Percentiles rank a stretch among this genome's conserved stretches.
phyloP scores from a whole-genome alignment of 2,329 filamentous ascomycete genomes.

The Apiospora sp. region DNA sequence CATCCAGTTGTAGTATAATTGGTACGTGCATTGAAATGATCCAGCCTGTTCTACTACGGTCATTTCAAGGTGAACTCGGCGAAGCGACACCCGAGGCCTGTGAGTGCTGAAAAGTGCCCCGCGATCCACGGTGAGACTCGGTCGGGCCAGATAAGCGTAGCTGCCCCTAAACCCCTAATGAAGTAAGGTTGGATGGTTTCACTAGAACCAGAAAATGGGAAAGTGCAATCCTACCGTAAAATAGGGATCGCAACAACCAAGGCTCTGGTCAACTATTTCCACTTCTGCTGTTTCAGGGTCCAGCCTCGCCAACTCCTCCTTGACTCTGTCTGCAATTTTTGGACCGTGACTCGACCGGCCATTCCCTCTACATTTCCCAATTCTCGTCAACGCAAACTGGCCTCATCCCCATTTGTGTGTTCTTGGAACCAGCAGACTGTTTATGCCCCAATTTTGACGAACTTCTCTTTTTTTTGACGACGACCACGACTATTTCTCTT shows the following conservation, averaged over 20 bases:
- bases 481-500: conserved; percentile 20
- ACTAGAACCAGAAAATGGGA: conserved; percentile 16
- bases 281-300: conserved; percentile 23
- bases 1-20: too few species aligned
- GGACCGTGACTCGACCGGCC: conserved; percentile 4
- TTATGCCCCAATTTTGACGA: conserved; percentile 20
- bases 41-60: too few species aligned
- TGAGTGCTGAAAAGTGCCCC: neutral
- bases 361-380: neutral
- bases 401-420: conserved; percentile 1
- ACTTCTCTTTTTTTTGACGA: conserved; percentile 21
- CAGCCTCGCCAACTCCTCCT: conserved; percentile 21
- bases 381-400: conserved; percentile 2
- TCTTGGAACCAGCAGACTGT: conserved; percentile 18
- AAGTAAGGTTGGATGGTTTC: conserved; percentile 6
- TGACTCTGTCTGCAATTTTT: conserved; percentile 6
- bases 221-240: conserved; percentile 9
- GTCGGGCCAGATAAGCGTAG: conserved; percentile 1
- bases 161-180: neutral
- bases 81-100: neutral
- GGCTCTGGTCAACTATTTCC: conserved; percentile 17
- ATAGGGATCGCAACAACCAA: conserved; percentile 8
- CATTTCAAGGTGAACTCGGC: neutral
- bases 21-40: too few species aligned
- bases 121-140: conserved; percentile 5